A percentile compares a stretch with the other conserved stretches of the same genome.
Conservation (phyloP, 352 stramenopile genomes). For the Sclerospora graminicola region DNA sequence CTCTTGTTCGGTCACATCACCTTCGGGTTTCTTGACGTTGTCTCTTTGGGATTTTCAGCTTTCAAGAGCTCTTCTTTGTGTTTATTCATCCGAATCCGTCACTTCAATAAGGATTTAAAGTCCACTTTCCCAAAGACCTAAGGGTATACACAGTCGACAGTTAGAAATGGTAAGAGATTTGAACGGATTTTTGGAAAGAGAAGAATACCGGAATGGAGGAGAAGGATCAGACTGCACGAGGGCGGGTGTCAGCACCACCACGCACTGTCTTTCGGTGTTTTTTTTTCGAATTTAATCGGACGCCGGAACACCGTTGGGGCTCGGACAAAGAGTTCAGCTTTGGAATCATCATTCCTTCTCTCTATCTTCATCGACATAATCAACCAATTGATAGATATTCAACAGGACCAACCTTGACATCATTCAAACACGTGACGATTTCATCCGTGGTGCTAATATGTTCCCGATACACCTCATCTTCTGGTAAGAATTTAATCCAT, state of each 20-base stretch:
- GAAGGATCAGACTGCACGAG: no score
- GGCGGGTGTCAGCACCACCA: constrained; percentile 47
- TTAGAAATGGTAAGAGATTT: no score
- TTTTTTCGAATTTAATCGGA: constrained; percentile 85
- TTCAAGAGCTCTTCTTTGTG: no score
- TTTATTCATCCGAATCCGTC: no score
- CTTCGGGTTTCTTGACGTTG: constrained; percentile 25
- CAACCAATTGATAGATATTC: not conserved
- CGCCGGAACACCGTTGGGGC: constrained; percentile 79
- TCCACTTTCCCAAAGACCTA: constrained; percentile 96
- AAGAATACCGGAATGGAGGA: no score
- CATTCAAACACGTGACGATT: constrained; percentile 62
- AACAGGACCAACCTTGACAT: constrained; percentile 87
- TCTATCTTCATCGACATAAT: constrained; percentile 7
- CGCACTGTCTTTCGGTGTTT: constrained; percentile 82
- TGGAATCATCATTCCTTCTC: constrained; percentile 64
- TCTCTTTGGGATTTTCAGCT: constrained; percentile 33
- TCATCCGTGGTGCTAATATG: no score
- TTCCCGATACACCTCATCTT: no score
- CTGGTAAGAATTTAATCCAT: no score
- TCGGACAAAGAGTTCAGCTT: constrained; percentile 73
- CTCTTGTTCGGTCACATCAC: constrained; percentile 67
- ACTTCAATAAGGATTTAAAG: constrained; percentile 95
- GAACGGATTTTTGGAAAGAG: no score
- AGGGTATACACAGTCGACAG: no score